Evolutionary conservation across 305 asterid species (phyloP).

Genomic region (Rubia tinctorum): DNA sequence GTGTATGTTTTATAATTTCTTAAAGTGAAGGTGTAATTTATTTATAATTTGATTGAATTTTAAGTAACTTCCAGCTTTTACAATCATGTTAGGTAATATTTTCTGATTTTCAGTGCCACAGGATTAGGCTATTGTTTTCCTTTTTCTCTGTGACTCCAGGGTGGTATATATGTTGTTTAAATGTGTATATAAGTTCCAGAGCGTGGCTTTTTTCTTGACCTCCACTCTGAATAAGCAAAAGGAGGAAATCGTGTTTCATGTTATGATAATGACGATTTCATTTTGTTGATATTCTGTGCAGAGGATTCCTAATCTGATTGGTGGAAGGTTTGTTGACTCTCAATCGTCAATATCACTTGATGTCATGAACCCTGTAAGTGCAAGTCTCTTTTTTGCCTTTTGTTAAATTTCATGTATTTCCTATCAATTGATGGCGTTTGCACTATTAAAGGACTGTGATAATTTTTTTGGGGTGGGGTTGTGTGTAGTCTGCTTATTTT

Average conservation of each 20-base stretch:
- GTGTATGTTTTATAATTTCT: neutral
- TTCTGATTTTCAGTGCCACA: neutral
- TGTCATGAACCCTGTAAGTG: conserved; percentile 82
- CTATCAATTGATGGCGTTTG: too few relatives aligned
- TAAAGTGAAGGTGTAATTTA: neutral
- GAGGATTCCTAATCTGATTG: conserved; percentile 86
- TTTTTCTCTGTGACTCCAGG: neutral
- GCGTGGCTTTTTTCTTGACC: neutral
- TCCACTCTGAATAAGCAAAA: neutral
- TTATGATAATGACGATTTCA: neutral
- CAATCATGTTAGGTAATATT: neutral
- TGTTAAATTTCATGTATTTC: neutral
- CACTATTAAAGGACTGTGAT: too few relatives aligned
- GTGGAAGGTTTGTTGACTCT: conserved; percentile 84
- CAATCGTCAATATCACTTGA: conserved; percentile 58
- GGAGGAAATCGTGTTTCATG: neutral
- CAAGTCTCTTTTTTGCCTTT: neutral
- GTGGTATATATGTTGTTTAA: neutral
- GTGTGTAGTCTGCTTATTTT: conserved; percentile 1
- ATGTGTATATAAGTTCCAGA: neutral
- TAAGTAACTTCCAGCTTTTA: neutral
- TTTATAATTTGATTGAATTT: neutral
- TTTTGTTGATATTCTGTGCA: conserved; percentile 30
- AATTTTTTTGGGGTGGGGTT: too few relatives aligned
- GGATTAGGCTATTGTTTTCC: neutral